Percentiles rank a stretch among this genome's conserved stretches.
phyloP scores from a whole-genome alignment of 345 rosid genomes.

The Boechera retrofracta region DNA sequence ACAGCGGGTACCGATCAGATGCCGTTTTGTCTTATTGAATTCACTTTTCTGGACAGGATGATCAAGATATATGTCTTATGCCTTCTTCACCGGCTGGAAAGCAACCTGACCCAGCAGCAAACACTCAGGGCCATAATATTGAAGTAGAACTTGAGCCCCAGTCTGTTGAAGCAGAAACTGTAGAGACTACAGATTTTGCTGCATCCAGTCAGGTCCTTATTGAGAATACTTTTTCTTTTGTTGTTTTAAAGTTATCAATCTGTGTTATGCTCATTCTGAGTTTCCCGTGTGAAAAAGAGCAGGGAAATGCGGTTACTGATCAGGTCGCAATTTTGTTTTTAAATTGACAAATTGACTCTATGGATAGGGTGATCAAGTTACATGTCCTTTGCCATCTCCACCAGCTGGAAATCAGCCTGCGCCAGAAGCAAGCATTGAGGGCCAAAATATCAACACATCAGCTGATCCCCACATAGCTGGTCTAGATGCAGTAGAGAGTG shows the following conservation, averaged over 20 bases:
- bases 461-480: constrained; percentile 35
- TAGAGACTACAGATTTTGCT: constrained; percentile 32
- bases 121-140: not conserved
- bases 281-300: constrained; percentile 16
- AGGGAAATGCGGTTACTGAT: constrained; percentile 27
- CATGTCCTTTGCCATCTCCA: constrained; percentile 35
- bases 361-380: constrained; percentile 36
- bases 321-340: constrained; percentile 15
- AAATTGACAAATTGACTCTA: constrained; percentile 27
- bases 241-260: constrained; percentile 1
- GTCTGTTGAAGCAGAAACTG: constrained; percentile 30
- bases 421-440: constrained; percentile 18
- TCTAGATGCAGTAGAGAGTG: constrained; percentile 33
- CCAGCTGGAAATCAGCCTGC: constrained; percentile 34
- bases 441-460: constrained; percentile 34
- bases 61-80: constrained; percentile 32
- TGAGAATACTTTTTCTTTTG: constrained; percentile 7
- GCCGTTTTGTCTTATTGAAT: constrained; percentile 33
- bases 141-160: constrained; percentile 22
- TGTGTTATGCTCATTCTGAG: constrained; percentile 13
- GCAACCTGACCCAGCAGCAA: constrained; percentile 27
- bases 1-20: not conserved
- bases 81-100: constrained; percentile 24
- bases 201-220: constrained; percentile 39
- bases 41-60: constrained; percentile 45